Evolutionary conservation across 805 yeast species (phyloP).

Genomic region (Schizosaccharomyces lindneri): DNA sequence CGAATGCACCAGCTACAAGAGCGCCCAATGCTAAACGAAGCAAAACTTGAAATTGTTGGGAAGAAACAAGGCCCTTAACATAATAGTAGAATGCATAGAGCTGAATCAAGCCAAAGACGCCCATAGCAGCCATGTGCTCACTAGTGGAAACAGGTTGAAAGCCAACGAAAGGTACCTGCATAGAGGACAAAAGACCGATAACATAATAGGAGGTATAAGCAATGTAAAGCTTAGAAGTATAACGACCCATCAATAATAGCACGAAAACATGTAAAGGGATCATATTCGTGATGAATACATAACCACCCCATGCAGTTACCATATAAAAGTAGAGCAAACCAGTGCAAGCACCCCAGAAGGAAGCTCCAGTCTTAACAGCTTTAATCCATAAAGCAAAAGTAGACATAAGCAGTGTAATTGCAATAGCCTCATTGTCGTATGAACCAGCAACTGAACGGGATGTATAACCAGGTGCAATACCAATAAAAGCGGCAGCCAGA

Average conservation of each 20-base stretch:
- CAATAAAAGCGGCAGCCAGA: slow-evolving; percentile 81
- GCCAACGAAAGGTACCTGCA: slow-evolving; percentile 98
- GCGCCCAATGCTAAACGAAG: slow-evolving; percentile 15
- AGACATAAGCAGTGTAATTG: slow-evolving; percentile 83
- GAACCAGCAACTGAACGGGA: slow-evolving; percentile 97
- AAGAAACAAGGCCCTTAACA: slow-evolving; percentile 46
- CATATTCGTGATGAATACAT: slow-evolving; percentile 91
- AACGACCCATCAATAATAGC: slow-evolving; percentile 81
- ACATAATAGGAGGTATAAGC: slow-evolving; percentile 94
- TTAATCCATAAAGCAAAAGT: slow-evolving; percentile 92
- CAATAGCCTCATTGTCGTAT: slow-evolving; percentile 96
- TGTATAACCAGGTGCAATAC: slow-evolving; percentile 88
- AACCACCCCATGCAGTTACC: slow-evolving; percentile 99
- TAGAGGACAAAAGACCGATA: slow-evolving; percentile 87
- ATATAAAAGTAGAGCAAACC: slow-evolving; percentile 85
- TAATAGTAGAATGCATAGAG: slow-evolving; percentile 68
- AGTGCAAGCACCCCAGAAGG: slow-evolving; percentile 57
- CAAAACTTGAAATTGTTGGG: slow-evolving; percentile 46
- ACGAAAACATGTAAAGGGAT: slow-evolving; percentile 89
- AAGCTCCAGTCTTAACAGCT: slow-evolving; percentile 73
- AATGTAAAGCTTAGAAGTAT: slow-evolving; percentile 54
- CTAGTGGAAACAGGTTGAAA: slow-evolving; percentile 88
- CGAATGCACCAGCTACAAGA: slow-evolving; percentile 34
- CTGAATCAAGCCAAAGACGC: slow-evolving; percentile 87
- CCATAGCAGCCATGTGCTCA: slow-evolving; percentile 95